A percentile compares a stretch with the other conserved stretches of the same genome.
phyloP scores from a whole-genome alignment of 768 basidiomycete species.

The Pleurotus tuber-regium region DNA sequence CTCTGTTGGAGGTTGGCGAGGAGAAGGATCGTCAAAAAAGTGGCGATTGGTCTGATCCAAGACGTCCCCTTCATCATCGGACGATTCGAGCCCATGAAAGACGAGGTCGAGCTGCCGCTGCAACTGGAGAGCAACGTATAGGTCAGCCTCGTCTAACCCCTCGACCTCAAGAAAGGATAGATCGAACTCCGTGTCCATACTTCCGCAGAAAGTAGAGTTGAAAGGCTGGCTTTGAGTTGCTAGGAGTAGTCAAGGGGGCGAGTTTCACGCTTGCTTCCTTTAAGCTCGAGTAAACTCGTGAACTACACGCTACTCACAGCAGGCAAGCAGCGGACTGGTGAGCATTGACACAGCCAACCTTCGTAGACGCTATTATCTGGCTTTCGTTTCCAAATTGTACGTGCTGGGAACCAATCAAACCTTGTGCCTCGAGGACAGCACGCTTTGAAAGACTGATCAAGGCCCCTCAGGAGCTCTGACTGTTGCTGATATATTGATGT shows the following conservation, averaged over 20 bases:
- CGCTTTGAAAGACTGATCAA: neutral
- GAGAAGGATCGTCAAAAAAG: neutral
- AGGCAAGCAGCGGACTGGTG: neutral
- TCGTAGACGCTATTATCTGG: neutral
- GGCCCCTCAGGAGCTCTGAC: no score
- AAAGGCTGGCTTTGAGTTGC: neutral
- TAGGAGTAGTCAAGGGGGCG: neutral
- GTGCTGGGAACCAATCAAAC: no score
- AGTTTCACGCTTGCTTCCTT: neutral
- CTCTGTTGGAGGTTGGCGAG: neutral
- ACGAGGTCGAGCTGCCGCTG: constrained; percentile 3
- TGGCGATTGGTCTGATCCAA: neutral
- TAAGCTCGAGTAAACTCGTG: neutral
- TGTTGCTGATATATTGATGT: no score
- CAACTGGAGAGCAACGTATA: constrained; percentile 3
- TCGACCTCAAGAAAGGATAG: neutral
- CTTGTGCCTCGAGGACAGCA: neutral
- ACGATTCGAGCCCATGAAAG: neutral
- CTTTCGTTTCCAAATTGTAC: no score
- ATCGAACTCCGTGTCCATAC: neutral
- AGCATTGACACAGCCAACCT: neutral
- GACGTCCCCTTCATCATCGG: neutral
- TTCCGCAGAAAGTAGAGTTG: neutral
- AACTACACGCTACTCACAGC: neutral
- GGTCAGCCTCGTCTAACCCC: neutral